phyloP scores from a whole-genome alignment of 306 rosid genomes.

The Fagus sylvatica region DNA sequence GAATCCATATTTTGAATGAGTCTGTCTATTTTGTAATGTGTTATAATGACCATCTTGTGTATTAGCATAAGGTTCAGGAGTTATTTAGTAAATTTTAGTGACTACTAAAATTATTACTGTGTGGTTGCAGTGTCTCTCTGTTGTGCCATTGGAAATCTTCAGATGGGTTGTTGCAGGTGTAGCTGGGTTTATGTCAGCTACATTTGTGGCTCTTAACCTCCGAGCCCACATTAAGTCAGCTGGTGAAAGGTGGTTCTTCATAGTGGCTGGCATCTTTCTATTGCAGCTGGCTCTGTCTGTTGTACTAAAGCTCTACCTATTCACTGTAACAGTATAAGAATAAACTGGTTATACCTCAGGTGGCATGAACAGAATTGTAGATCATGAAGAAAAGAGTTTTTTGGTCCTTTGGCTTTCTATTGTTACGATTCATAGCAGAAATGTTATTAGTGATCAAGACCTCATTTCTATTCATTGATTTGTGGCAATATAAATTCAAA shows the following conservation, averaged over 20 bases:
- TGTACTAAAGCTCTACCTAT: constrained; percentile 75
- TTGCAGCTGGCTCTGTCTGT: constrained; percentile 89
- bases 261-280: constrained; percentile 85
- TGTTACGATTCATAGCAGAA: constrained; percentile 33
- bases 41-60: neutral
- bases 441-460: constrained; percentile 28
- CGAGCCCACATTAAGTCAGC: constrained; percentile 87
- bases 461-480: constrained; percentile 49
- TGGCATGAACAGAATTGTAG: constrained; percentile 39
- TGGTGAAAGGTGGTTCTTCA: constrained; percentile 90
- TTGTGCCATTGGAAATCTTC: constrained; percentile 77
- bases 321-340: constrained; percentile 69
- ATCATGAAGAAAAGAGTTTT: constrained; percentile 30
- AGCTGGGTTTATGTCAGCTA: constrained; percentile 91
- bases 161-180: constrained; percentile 87
- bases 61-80: neutral
- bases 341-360: constrained; percentile 18
- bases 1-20: neutral
- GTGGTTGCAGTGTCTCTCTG: constrained; percentile 79
- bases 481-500: constrained; percentile 36
- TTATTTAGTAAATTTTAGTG: neutral
- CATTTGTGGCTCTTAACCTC: constrained; percentile 88
- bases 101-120: neutral
- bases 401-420: constrained; percentile 33
- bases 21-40: neutral